Base-by-base conservation (phyloP, 169 alveolate species). In the Plasmodium sp. region DNA sequence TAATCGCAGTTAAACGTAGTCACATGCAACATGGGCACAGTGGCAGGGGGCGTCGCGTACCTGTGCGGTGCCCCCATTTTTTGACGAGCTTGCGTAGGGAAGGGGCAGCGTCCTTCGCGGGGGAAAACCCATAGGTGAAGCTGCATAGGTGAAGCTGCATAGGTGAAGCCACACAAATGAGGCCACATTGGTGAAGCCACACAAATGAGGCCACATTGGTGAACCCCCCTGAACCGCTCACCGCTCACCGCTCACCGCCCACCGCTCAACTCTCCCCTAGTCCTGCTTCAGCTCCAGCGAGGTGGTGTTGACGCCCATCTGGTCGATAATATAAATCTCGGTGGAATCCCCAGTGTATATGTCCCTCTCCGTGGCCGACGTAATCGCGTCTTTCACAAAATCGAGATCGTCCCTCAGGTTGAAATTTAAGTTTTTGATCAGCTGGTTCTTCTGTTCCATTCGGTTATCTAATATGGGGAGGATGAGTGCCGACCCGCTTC, bases 321-420 rank as follows among this genome's bases (percentile, higher is more conserved):
- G 79, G 91, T 96, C 97, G 12, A 97, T 77, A 6, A 96, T 95
- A 14, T 96, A 94, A 10, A 97, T 83, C 83, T 96, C 98, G 7
- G 98, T 97, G 41, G 91, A 74, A 92, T 98, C 99, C 36, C 99
- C 99, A 72, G 99, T 98, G 94, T 98, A 97, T 43, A 98, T 98
- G 91, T 98, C 99, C 92, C 99, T 96, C 94, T 98, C 99, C 54
- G 98, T 98, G 7, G 98, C 99, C 77, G 98, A 96, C 34, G 98
- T 97, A 94, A 98, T 97, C 22, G 98, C 97, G 93, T 98, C 99
- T 81, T 97, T 97, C n/a, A 97, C 97, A 67, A 98, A 92, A 81
- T 98, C 97, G 39, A 98, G 98, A 41, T 95, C 97, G 14, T 96
- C 97, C 82, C 84, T 92, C 83, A 96, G 84, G 94, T 88, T 88